Evolutionary conservation across 2,329 filamentous ascomycete genomes (phyloP).

Genomic region (Fusarium fujikuroi): DNA sequence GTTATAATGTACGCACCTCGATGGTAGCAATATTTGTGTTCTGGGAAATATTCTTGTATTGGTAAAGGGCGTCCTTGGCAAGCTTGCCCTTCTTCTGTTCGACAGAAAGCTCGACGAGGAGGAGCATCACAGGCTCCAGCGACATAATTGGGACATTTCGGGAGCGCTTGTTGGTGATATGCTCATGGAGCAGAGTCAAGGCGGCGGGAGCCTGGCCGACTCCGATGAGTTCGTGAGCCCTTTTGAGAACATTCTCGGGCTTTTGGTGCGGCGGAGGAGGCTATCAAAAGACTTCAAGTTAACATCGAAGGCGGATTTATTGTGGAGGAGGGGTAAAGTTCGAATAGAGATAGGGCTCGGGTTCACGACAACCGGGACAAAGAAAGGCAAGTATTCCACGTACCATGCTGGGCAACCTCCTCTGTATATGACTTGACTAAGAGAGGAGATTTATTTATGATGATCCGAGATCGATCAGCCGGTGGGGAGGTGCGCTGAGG

Average conservation of each 20-base stretch:
- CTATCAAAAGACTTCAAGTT: constrained; percentile 57
- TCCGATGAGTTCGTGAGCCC: constrained; percentile 98
- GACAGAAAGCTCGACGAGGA: constrained; percentile 95
- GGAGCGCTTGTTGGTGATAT: constrained; percentile 98
- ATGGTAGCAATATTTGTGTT: constrained; percentile 99
- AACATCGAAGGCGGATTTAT: constrained; percentile 42
- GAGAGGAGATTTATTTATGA: constrained; percentile 51
- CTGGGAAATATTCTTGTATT: constrained; percentile 99
- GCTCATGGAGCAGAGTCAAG: constrained; percentile 95
- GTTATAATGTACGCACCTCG: constrained; percentile 69
- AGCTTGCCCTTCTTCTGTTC: constrained; percentile 98
- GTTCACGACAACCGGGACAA: constrained; percentile 23
- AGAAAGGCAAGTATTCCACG: constrained; percentile 43
- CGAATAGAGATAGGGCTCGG: constrained; percentile 26
- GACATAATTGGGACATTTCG: constrained; percentile 97
- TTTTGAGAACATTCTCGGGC: constrained; percentile 99
- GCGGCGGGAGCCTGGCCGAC: constrained; percentile 94
- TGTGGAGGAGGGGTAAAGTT: constrained; percentile 46
- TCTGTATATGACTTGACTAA: constrained; percentile 54
- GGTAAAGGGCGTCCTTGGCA: constrained; percentile 98
- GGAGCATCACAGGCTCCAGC: constrained; percentile 97
- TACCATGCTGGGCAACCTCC: constrained; percentile 65
- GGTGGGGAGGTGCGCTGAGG: constrained; percentile 48
- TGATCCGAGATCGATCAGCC: constrained; percentile 53
- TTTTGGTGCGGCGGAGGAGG: constrained; percentile 97